phyloP scores from a whole-genome alignment of 352 stramenopile species.

The Pythium phragmiticola region DNA sequence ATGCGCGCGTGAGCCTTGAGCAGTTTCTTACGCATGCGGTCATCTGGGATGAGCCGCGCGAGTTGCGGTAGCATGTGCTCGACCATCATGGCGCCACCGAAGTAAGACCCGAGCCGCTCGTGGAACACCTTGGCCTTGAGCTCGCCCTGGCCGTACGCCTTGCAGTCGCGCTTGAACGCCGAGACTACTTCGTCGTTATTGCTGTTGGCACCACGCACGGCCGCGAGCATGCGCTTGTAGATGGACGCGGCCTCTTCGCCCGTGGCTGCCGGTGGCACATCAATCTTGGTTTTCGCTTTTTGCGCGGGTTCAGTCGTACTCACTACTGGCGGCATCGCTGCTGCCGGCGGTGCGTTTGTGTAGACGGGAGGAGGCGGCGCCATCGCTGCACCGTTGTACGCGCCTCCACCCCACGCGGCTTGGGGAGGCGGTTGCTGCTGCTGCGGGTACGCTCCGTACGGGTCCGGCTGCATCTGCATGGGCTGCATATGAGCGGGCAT shows the following conservation, averaged over 20 bases:
- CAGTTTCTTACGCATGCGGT: slow-evolving; percentile 73
- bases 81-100: slow-evolving; percentile 73
- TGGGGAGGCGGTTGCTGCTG: slow-evolving; percentile 1
- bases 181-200: slow-evolving; percentile 69
- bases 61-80: slow-evolving; percentile 81
- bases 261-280: slow-evolving; percentile 53
- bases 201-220: slow-evolving; percentile 68
- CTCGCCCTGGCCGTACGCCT: slow-evolving; percentile 64
- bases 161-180: slow-evolving; percentile 81
- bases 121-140: slow-evolving; percentile 64
- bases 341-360: not conserved
- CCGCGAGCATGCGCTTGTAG: slow-evolving; percentile 80
- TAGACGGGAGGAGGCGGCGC: not conserved
- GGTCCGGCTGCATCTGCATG: not conserved
- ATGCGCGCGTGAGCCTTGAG: slow-evolving; percentile 52
- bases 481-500: not conserved
- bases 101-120: slow-evolving; percentile 55
- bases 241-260: slow-evolving; percentile 73
- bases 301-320: not conserved
- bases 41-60: slow-evolving; percentile 72
- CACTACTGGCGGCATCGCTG: not conserved
- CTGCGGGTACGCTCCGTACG: not conserved
- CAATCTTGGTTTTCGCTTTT: slow-evolving; percentile 27
- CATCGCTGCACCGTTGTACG: slow-evolving; percentile 1
- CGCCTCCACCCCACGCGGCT: slow-evolving; percentile 9